phyloP scores from a whole-genome alignment of 352 stramenopile species.

The Aphanomyces euteiches region DNA sequence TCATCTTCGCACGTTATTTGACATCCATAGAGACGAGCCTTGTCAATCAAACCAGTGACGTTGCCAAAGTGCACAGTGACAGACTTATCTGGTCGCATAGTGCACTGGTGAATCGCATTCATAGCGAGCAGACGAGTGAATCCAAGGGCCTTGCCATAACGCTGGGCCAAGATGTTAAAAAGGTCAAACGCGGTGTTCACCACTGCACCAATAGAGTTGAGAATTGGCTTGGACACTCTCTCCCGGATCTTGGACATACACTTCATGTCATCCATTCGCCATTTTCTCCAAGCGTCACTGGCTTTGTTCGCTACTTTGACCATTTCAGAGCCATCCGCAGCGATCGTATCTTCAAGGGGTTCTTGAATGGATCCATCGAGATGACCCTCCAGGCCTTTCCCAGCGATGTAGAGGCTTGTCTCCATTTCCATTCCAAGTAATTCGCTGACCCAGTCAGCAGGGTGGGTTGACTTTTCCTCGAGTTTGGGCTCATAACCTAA shows the following conservation, averaged over 20 bases:
- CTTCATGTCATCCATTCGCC: conserved; percentile 11
- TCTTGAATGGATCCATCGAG: conserved; percentile 8
- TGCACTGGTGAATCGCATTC: background rate
- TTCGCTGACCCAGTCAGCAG: conserved; percentile 9
- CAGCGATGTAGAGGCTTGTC: conserved; percentile 8
- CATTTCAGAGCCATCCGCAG: background rate
- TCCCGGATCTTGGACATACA: background rate
- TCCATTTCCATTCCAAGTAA: background rate
- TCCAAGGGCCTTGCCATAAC: background rate
- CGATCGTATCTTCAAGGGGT: background rate
- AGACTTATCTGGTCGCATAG: conserved; percentile 4
- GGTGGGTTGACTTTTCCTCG: background rate
- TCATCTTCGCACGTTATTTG: conserved; percentile 4
- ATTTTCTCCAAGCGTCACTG: background rate
- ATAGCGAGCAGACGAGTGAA: background rate
- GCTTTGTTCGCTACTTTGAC: background rate
- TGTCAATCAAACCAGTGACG: background rate
- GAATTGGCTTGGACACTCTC: background rate
- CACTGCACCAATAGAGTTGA: background rate
- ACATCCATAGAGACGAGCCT: background rate
- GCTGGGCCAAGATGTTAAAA: background rate
- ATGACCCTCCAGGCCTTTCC: conserved; percentile 6
- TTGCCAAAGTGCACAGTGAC: conserved; percentile 6
- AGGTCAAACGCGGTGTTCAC: background rate
- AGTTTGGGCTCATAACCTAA: conserved; percentile 20